Evolutionary conservation across 2,329 filamentous ascomycete genomes (phyloP).

Genomic region (Phyllosticta citrichinensis): DNA sequence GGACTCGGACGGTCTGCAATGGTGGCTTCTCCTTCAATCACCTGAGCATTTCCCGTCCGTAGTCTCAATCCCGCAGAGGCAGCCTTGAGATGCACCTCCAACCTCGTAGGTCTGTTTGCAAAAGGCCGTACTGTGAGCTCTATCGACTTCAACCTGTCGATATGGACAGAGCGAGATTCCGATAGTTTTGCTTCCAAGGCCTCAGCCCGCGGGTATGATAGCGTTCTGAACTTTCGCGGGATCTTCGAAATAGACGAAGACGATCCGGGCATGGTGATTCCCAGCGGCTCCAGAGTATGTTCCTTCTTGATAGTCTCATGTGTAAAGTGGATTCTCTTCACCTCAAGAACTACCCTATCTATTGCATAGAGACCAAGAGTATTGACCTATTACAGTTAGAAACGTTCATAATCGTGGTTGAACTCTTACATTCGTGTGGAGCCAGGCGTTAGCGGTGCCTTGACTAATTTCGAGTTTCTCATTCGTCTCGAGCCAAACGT

Average conservation of each 20-base stretch:
- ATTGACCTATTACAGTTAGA: conserved; percentile 41
- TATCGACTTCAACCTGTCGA: conserved; percentile 69
- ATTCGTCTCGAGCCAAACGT: conserved; percentile 54
- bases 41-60: conserved; percentile 40
- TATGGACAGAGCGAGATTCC: conserved; percentile 60
- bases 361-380: conserved; percentile 67
- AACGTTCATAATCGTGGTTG: conserved; percentile 14
- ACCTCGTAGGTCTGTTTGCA: conserved; percentile 53
- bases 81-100: conserved; percentile 44
- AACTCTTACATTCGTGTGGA: conserved; percentile 36
- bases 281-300: conserved; percentile 35
- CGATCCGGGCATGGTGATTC: conserved; percentile 36
- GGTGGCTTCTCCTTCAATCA: conserved; percentile 32
- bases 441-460: conserved; percentile 43
- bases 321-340: conserved; percentile 54
- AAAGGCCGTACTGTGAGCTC: conserved; percentile 65
- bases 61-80: conserved; percentile 52
- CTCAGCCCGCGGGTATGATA: conserved; percentile 61
- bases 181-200: conserved; percentile 59
- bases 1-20: conserved; percentile 34
- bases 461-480: conserved; percentile 40
- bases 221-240: conserved; percentile 46
- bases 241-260: conserved; percentile 21
- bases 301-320: conserved; percentile 51
- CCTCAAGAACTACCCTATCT: conserved; percentile 57